Evolutionary conservation across 176 grass and related monocot species (phyloP).

Genomic region (Dendrocalamus sinicus): DNA sequence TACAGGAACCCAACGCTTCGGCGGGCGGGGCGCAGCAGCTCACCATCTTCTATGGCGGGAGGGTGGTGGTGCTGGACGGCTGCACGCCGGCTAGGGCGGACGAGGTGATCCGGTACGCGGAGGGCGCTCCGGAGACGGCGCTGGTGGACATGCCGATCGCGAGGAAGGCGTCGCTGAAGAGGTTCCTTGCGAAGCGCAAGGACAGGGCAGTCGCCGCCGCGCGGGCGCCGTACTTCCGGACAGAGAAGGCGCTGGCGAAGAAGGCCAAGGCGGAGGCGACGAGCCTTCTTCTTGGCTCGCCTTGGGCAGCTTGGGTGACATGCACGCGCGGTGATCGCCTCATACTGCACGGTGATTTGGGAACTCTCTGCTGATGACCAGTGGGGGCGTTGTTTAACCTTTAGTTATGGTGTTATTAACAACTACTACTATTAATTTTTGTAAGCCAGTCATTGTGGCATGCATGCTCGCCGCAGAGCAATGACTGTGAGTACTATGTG

Average conservation of each 20-base stretch:
- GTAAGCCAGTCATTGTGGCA: not conserved
- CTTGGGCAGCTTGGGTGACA: slow-evolving; percentile 34
- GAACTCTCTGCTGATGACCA: not conserved
- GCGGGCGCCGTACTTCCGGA: not conserved
- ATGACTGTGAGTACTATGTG: not conserved
- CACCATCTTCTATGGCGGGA: slow-evolving; percentile 81
- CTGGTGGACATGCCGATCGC: slow-evolving; percentile 67
- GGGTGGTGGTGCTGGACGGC: slow-evolving; percentile 65
- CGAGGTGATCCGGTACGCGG: slow-evolving; percentile 44
- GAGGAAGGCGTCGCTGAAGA: slow-evolving; percentile 68
- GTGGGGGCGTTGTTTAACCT: not conserved
- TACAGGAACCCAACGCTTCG: not conserved
- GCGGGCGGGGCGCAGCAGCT: slow-evolving; percentile 39
- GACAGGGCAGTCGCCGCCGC: slow-evolving; percentile 20
- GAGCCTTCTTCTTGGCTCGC: slow-evolving; percentile 40
- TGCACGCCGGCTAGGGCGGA: slow-evolving; percentile 59
- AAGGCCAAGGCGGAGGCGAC: slow-evolving; percentile 6
- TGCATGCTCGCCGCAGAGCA: not conserved
- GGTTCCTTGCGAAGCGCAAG: slow-evolving; percentile 90
- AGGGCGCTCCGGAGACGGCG: not conserved
- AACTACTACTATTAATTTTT: not conserved
- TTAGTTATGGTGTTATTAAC: not conserved
- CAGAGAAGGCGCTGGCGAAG: not conserved
- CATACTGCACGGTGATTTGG: not conserved
- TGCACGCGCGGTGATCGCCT: slow-evolving; percentile 29